Evolutionary conservation across 768 basidiomycete genomes (phyloP), one percentile per base, ranked within the genome.

Genomic region (Lactarius trivialis): DNA sequence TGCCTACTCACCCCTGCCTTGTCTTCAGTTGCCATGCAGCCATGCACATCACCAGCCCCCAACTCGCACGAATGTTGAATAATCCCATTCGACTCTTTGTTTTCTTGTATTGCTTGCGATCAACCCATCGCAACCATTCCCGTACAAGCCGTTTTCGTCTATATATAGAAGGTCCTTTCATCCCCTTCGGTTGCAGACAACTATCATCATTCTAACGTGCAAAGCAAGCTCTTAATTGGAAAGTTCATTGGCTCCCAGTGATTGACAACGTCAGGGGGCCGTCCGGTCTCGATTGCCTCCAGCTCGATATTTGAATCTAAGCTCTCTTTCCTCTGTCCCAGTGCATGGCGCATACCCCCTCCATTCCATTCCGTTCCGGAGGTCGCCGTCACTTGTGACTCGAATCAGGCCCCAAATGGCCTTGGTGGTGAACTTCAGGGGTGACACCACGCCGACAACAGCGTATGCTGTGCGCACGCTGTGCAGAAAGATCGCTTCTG

Each of bases 81-180:
- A n/a, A 15, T 60, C 43, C 14, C 43, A 21, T 41, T 37, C 48
- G 24, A 28, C 48, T 60, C 26, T 55, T 39, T 45, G 39, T 24
- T 54, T 37, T n/a, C 33, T 54, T 48, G 26, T 60, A 15, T 54
- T 56, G n/a, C 54, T 48, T 51, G n/a, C 54, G 48, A 51, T 51
- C 53, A 50, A 60, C 49, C 21, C 62, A 12, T 59, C 41, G 48
- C 52, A 63, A 63, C 58, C 63, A 50, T n/a, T 41, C 11, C 54
- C 63, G 63, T 43, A 34, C 24, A 60, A 55, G 32, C 63, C 63
- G 58, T 8, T 28, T 30, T 36, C 30, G 9, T 30, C 63, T 51
- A 60, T 60, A 64, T 64, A 50, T 60, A 64, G 63, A 60, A 41
- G 26, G 21, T 37, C 53, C 58, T 64, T 64, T 64, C 63, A 64